These are phyloP conservation scores for Talaromyces trachyspermus DNA, from an alignment of 495 filamentous ascomycete genomes.

Conservation along the genomic window DNA sequence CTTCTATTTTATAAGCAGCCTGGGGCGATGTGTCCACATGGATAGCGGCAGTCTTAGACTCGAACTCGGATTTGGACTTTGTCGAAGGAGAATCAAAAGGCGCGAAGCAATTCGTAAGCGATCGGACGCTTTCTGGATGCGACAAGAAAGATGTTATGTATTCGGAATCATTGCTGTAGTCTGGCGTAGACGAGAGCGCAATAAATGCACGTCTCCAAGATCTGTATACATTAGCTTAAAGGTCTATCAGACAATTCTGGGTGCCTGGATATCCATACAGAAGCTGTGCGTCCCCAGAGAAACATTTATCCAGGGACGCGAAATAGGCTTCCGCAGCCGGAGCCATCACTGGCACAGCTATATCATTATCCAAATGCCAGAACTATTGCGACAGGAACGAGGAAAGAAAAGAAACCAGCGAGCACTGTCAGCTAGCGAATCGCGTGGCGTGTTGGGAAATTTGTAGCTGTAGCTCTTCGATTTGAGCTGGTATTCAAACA, in stretches of 20 bases:
- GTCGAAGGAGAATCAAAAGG: slow-evolving; percentile 52
- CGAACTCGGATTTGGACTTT: slow-evolving; percentile 64
- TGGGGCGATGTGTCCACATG: slow-evolving; percentile 66
- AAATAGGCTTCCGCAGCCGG: slow-evolving; percentile 52
- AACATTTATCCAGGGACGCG: slow-evolving; percentile 56
- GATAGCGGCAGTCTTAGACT: slow-evolving; percentile 85
- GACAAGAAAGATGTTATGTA: slow-evolving; percentile 56
- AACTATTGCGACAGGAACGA: slow-evolving; percentile 6
- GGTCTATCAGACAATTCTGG: neutral
- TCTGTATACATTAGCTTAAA: slow-evolving; percentile 31
- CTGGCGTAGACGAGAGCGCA: slow-evolving; percentile 49
- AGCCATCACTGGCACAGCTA: slow-evolving; percentile 62
- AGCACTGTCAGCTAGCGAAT: slow-evolving; percentile 19
- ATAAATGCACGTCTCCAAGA: slow-evolving; percentile 72
- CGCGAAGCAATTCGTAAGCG: slow-evolving; percentile 56
- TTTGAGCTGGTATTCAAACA: slow-evolving; percentile 29
- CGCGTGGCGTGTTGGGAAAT: neutral
- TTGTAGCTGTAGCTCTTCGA: slow-evolving; percentile 1
- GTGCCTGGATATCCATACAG: slow-evolving; percentile 35
- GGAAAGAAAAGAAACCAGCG: slow-evolving; percentile 7
- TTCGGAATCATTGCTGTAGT: slow-evolving; percentile 37
- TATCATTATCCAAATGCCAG: slow-evolving; percentile 32
- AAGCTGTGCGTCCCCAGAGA: slow-evolving; percentile 49
- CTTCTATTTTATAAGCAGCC: slow-evolving; percentile 62
- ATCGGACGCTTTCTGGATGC: slow-evolving; percentile 54